Percentiles rank a stretch among this genome's conserved stretches.
phyloP scores from a whole-genome alignment of 176 grass and related monocot species.

The Oryza australiensis region DNA sequence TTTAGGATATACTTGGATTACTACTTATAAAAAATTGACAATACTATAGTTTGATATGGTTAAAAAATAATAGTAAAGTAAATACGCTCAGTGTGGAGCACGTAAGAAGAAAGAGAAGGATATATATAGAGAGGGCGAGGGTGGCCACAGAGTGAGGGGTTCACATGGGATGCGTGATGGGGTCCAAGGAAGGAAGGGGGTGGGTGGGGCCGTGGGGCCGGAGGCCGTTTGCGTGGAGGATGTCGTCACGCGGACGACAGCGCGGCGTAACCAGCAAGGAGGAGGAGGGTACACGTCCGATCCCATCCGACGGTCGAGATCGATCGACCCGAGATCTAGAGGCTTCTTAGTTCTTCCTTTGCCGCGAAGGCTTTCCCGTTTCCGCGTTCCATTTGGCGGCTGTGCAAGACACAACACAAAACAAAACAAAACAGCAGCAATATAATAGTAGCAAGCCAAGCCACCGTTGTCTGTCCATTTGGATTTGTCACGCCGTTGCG shows the following conservation, averaged over 20 bases:
- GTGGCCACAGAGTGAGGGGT: not conserved
- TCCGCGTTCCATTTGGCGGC: not conserved
- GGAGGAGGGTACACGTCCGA: too few relatives aligned
- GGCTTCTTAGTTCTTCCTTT: not conserved
- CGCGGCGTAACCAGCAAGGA: not conserved
- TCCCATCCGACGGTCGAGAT: not conserved
- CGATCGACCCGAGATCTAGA: not conserved
- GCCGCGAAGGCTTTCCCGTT: not conserved
- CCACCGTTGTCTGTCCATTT: not conserved
- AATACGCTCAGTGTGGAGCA: too few relatives aligned
- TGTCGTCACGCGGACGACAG: slow-evolving; percentile 64
- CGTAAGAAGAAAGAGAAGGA: too few relatives aligned
- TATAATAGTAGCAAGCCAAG: too few relatives aligned
- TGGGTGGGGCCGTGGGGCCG: not conserved
- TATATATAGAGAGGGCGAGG: too few relatives aligned
- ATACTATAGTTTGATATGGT: too few relatives aligned
- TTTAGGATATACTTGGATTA: too few relatives aligned
- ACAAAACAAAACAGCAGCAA: too few relatives aligned
- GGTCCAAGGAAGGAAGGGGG: not conserved
- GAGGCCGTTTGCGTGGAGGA: slow-evolving; percentile 18
- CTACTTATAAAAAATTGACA: too few relatives aligned
- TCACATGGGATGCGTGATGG: slow-evolving; percentile 34
- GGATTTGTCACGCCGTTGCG: too few relatives aligned
- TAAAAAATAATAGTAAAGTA: too few relatives aligned
- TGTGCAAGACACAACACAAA: not conserved